Percentiles rank a stretch among this genome's conserved stretches.
These are phyloP conservation scores for Salix dunnii DNA, from an alignment of 345 rosid species.

Conservation along the genomic window DNA sequence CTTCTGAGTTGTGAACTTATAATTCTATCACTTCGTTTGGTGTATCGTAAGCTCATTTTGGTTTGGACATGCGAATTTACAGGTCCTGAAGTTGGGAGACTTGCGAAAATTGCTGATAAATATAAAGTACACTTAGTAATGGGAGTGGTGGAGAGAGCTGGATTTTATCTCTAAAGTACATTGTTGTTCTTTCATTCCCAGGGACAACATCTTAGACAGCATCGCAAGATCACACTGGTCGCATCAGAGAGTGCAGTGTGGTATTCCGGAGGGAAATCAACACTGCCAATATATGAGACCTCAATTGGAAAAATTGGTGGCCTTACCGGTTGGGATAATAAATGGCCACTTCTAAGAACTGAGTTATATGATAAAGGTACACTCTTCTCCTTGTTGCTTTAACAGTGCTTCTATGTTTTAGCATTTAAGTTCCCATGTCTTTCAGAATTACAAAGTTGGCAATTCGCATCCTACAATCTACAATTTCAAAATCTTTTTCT, in stretches of 20 bases:
- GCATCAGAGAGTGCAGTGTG: conserved; percentile 17
- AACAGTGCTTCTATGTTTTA: background rate
- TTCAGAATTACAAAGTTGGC: background rate
- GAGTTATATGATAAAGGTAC: conserved; percentile 25
- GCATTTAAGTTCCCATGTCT: background rate
- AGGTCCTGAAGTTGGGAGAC: conserved; percentile 26
- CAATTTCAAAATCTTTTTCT: background rate
- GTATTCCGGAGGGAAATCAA: conserved; percentile 14
- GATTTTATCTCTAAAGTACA: conserved; percentile 15
- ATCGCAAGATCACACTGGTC: conserved; percentile 18
- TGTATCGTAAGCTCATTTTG: background rate
- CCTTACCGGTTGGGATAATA: conserved; percentile 24
- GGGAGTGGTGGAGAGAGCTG: conserved; percentile 25
- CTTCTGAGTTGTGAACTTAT: background rate
- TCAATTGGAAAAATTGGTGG: conserved; percentile 23
- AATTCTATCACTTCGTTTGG: background rate
- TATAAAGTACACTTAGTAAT: conserved; percentile 24
- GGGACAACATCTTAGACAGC: conserved; percentile 18
- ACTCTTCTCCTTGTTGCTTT: background rate
- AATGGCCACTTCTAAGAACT: conserved; percentile 14
- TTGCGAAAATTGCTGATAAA: conserved; percentile 14
- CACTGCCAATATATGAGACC: conserved; percentile 13
- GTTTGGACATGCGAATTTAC: background rate
- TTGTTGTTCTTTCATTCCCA: conserved; percentile 19
- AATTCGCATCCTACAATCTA: background rate